Conservation (phyloP, 2,329 filamentous ascomycete species). For the Davidsoniella virescens region DNA sequence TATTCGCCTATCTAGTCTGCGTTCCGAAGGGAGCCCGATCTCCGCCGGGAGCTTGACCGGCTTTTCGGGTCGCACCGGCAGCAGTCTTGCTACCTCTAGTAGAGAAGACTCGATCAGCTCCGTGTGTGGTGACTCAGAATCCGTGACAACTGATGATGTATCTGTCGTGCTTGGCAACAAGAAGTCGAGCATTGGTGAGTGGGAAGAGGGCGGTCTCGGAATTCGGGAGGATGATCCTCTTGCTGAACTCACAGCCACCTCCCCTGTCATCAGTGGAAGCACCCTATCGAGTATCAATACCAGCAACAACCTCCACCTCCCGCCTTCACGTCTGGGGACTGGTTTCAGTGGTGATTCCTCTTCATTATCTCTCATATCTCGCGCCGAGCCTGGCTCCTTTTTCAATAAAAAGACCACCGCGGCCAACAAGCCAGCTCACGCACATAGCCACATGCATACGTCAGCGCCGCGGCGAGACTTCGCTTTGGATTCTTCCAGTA, state of each 20-base stretch:
- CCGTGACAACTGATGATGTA: conserved; percentile 60
- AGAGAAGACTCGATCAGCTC: conserved; percentile 82
- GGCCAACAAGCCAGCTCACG: too few species aligned
- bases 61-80: conserved; percentile 52
- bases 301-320: conserved; percentile 33
- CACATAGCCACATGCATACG: neutral
- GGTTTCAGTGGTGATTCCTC: conserved; percentile 6
- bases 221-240: conserved; percentile 33
- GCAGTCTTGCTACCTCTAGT: conserved; percentile 64
- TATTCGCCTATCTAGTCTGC: conserved; percentile 46
- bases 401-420: conserved; percentile 5
- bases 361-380: neutral
- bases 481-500: conserved; percentile 30
- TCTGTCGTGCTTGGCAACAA: conserved; percentile 55
- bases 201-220: conserved; percentile 57
- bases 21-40: conserved; percentile 68
- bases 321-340: conserved; percentile 21
- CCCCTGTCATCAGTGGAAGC: conserved; percentile 18
- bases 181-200: conserved; percentile 46
- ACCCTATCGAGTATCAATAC: conserved; percentile 19
- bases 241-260: conserved; percentile 6
- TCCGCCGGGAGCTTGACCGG: conserved; percentile 47
- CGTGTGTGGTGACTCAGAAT: conserved; percentile 74
- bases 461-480: conserved; percentile 13
- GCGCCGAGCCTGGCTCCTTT: neutral